A percentile compares a stretch with the other conserved stretches of the same genome.
phyloP scores from a whole-genome alignment of 176 grass and related monocot species.

The Ensete ventricosum region DNA sequence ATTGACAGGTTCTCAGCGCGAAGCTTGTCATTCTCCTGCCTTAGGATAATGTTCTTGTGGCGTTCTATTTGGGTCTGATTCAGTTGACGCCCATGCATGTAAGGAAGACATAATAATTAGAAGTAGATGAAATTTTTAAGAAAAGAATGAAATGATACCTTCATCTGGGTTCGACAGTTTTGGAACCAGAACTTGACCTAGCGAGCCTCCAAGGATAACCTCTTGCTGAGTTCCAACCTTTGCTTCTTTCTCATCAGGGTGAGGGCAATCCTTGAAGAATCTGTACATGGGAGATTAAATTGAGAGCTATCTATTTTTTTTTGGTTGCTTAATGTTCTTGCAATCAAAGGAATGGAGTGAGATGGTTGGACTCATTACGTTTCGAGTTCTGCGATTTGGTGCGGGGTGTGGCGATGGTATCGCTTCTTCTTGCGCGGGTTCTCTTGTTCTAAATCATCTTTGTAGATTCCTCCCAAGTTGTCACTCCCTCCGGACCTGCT shows the following conservation, averaged over 20 bases:
- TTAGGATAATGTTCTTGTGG: slow-evolving; percentile 52
- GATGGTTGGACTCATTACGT: slow-evolving; percentile 24
- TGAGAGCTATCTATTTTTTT: background rate
- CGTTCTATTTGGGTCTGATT: slow-evolving; percentile 45
- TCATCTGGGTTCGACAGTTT: slow-evolving; percentile 66
- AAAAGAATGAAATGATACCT: slow-evolving; percentile 31
- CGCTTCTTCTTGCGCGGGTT: slow-evolving; percentile 48
- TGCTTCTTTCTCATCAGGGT: slow-evolving; percentile 72
- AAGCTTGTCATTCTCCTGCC: slow-evolving; percentile 64
- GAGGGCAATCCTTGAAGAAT: slow-evolving; percentile 57
- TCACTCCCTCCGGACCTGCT: slow-evolving; percentile 36
- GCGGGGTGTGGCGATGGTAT: slow-evolving; percentile 67
- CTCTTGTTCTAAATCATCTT: slow-evolving; percentile 3
- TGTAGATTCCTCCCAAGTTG: too few relatives aligned
- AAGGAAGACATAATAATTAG: background rate
- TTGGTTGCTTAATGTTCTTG: background rate
- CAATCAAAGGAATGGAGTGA: background rate
- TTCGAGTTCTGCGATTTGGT: slow-evolving; percentile 73
- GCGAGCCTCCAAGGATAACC: slow-evolving; percentile 37
- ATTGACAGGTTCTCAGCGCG: slow-evolving; percentile 59
- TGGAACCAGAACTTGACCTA: slow-evolving; percentile 99
- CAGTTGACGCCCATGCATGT: background rate
- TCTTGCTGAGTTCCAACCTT: slow-evolving; percentile 40
- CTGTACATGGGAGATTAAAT: slow-evolving; percentile 23
- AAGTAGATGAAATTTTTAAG: background rate